Base-by-base conservation (phyloP, 129 eudicot genomes). In the Flaveria bidentis region DNA sequence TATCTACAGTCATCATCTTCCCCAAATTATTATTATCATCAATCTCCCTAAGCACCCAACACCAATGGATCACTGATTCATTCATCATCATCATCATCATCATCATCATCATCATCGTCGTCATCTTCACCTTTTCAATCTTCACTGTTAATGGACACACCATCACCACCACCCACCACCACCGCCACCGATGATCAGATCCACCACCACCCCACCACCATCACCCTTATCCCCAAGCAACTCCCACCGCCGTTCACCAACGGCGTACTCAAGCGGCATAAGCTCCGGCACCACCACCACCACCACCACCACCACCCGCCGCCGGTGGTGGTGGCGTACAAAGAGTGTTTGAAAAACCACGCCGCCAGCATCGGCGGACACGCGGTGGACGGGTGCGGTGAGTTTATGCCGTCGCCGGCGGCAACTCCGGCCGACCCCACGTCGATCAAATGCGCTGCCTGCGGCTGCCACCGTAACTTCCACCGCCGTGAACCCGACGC, bases 401-500 rank as follows among this genome's bases (percentile, higher is more conserved):
- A 94, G 85, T 94, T 91, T 75, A 88, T 94, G 94, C 94, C 96
- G 8, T 78, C 92, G 13, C 86, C 89, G 2, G 46, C 86, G 1
- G 62, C 91, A 6, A 68, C 70, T 36, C 97, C 91, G 17, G 9
- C 88, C 52, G 92, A 88, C 85, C 97, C 97, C 46, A 87, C 97
- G 17, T 86, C 97, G 4, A 83, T 94, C 16, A 89, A 79, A 79
- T 94, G 99, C 80, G 99, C 97, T 23, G 99, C 99, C 0, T 91
- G 98, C 26, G 96, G 96, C 9, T 94, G 98, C 81, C 98, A 94
- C 86, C 98, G 98, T 28, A 94, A 94, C 65, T 94, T 94, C 88
- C 99, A 94, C 87, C 97, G 99, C 83, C 98, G 98, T 15, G 97
- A 90, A 15, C 91, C 93, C 0, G 97, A 91, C 0, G 94, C 84